phyloP scores from a whole-genome alignment of 306 rosid species.

The Dryas alaskensis region DNA sequence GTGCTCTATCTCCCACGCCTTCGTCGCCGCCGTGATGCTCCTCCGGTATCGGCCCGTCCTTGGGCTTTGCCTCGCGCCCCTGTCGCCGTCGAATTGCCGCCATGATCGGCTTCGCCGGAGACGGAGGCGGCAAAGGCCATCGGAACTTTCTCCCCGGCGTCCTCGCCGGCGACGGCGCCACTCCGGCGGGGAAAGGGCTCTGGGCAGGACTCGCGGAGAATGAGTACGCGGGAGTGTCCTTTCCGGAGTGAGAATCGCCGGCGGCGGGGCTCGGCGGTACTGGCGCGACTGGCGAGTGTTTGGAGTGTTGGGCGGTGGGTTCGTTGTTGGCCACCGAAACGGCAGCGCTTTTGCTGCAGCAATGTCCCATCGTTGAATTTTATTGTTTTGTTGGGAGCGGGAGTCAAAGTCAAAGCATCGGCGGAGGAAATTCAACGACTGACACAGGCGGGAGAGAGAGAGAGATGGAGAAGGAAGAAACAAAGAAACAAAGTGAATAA shows the following conservation, averaged over 20 bases:
- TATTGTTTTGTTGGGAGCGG: slow-evolving; percentile 25
- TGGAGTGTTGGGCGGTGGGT: slow-evolving; percentile 35
- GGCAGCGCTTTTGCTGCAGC: slow-evolving; percentile 60
- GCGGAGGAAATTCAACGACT: slow-evolving; percentile 17
- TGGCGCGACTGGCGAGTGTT: slow-evolving; percentile 5
- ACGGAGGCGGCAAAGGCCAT: slow-evolving; percentile 94
- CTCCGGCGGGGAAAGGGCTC: slow-evolving; percentile 78
- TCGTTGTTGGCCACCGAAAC: slow-evolving; percentile 49
- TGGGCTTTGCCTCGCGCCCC: slow-evolving; percentile 54
- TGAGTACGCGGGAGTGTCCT: slow-evolving; percentile 57
- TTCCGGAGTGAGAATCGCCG: slow-evolving; percentile 44
- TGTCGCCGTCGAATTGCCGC: slow-evolving; percentile 58
- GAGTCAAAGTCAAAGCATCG: slow-evolving; percentile 39
- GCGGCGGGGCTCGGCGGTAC: slow-evolving; percentile 23
- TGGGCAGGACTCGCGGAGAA: slow-evolving; percentile 60
- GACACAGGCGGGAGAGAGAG: slow-evolving; percentile 20
- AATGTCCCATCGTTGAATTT: slow-evolving; percentile 62
- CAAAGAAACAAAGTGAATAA: neutral
- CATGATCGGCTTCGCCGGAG: slow-evolving; percentile 98
- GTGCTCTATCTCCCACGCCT: slow-evolving; percentile 55
- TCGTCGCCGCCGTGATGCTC: slow-evolving; percentile 49
- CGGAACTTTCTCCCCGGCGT: slow-evolving; percentile 67
- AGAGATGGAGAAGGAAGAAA: neutral
- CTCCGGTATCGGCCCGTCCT: slow-evolving; percentile 84
- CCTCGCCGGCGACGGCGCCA: slow-evolving; percentile 87